These are phyloP conservation scores for Rhazya stricta DNA, from an alignment of 257 asterid genomes.

Conservation along the genomic window DNA sequence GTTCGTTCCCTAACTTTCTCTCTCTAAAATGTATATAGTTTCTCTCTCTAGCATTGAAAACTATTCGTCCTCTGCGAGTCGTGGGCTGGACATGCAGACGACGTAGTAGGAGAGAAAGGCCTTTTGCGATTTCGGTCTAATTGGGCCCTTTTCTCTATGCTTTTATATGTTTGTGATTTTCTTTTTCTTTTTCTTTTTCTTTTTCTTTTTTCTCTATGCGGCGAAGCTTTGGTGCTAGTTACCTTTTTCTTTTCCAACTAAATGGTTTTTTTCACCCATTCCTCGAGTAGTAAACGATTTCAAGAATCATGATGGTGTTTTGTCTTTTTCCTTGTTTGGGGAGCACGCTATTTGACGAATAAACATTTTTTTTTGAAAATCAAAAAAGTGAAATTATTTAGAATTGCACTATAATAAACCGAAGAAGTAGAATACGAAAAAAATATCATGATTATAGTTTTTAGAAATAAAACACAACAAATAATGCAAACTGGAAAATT, in stretches of 20 bases:
- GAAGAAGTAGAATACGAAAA: too few species aligned
- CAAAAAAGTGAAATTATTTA: too few species aligned
- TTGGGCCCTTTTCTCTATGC: slow-evolving; percentile 24
- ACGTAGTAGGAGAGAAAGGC: slow-evolving; percentile 26
- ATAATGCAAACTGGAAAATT: too few species aligned
- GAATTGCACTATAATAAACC: too few species aligned
- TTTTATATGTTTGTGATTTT: background rate
- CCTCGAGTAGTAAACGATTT: background rate
- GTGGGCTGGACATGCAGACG: slow-evolving; percentile 45
- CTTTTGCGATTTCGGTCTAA: slow-evolving; percentile 19
- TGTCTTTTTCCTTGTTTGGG: background rate
- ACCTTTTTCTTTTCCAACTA: background rate
- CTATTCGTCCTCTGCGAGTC: slow-evolving; percentile 29
- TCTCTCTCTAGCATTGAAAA: slow-evolving; percentile 29
- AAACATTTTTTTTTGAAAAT: background rate
- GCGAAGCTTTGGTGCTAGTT: background rate
- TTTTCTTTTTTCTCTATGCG: background rate
- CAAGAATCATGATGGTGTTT: background rate
- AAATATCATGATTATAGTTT: too few species aligned
- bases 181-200: background rate
- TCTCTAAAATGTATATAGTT: slow-evolving; percentile 22
- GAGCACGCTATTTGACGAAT: background rate
- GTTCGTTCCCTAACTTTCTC: slow-evolving; percentile 29
- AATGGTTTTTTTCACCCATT: background rate
- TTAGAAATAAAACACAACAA: too few species aligned